phyloP scores from a whole-genome alignment of 2,329 filamentous ascomycete species.

The Epichloe gansuensis region DNA sequence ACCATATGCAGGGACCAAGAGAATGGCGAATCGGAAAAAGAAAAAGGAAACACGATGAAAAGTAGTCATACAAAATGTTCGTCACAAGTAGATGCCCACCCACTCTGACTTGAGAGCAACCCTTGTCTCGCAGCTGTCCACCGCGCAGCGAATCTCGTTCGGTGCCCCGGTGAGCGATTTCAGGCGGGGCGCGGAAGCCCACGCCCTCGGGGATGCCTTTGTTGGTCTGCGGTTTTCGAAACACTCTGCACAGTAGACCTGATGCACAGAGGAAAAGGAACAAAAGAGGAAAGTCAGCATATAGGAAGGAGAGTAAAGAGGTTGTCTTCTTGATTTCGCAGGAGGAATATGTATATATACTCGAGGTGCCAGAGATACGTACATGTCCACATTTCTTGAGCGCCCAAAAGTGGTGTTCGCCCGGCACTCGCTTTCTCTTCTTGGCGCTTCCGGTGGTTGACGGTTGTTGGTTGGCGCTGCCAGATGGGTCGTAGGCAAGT shows the following conservation, averaged over 20 bases:
- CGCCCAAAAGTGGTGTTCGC: slow-evolving; percentile 84
- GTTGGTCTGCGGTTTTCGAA: slow-evolving; percentile 41
- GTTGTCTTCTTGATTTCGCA: not conserved
- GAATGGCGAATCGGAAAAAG: not conserved
- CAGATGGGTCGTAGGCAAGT: slow-evolving; percentile 56
- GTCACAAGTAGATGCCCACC: slow-evolving; percentile 47
- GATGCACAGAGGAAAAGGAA: slow-evolving; percentile 1
- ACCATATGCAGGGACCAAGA: not conserved
- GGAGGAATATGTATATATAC: slow-evolving; percentile 12
- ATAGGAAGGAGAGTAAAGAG: not conserved
- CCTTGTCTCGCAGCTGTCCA: slow-evolving; percentile 43
- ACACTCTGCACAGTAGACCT: slow-evolving; percentile 54
- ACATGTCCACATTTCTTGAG: slow-evolving; percentile 89
- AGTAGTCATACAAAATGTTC: not conserved
- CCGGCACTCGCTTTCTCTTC: slow-evolving; percentile 36
- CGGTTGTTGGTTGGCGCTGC: slow-evolving; percentile 13
- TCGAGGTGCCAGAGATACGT: slow-evolving; percentile 11
- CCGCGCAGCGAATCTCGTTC: slow-evolving; percentile 37
- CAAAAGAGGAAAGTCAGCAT: not conserved
- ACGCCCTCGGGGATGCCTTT: slow-evolving; percentile 20
- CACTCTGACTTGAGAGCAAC: slow-evolving; percentile 43
- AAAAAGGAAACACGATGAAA: not conserved
- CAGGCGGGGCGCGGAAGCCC: slow-evolving; percentile 25
- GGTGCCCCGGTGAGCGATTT: slow-evolving; percentile 13
- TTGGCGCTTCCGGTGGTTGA: slow-evolving; percentile 10